Base-by-base conservation (phyloP, 2,329 filamentous ascomycete species). In the Stromatinia cepivora region DNA sequence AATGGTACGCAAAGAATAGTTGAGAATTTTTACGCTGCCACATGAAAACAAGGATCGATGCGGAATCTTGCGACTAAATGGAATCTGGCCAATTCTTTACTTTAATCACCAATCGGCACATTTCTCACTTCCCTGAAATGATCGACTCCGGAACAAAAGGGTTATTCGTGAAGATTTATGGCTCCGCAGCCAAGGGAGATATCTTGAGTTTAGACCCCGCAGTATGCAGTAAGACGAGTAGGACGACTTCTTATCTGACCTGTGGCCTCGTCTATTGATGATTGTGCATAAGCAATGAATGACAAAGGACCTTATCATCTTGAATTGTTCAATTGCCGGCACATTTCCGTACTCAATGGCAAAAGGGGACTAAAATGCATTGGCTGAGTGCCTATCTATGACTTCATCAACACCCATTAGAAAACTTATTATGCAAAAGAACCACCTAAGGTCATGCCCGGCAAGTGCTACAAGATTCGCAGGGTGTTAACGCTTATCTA, bases 171-270 rank as follows among this genome's bases (percentile, higher is more conserved):
- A 42, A 53, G 17, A 2, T 31, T 13, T 20, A 45, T 39, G 20
- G 10, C 39, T 46, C 42, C 58, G 9, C 34, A 34, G 34, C 20
- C 20, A 28, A 31, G 39, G 20, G 25, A 10, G 4, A n/a, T 45
- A 39, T 17, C 2, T 46, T 31, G 17, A 31, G 5, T 22, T 22
- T 61, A 48, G 17, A 34, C 42, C 58, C 58, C 25, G 58, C 58
- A 46, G 57, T 46, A 61, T 46, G 58, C 42, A n/a, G 39, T 46
- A 34, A 61, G 58, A 34, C 25, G 10, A 57, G 20, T 39, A 57
- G 22, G 20, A 57, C 54, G 17, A 15, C 58, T 61, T 46, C 57
- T 61, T 61, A 46, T 46, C 25, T 34, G 11, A 22, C 42, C 20
- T 36, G 42, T 36, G 1, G 31, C 6, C 11, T 11, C 20, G 22